Evolutionary conservation across 2,329 filamentous ascomycete genomes (phyloP), one percentile per base, ranked within the genome.

Genomic region (Colletotrichum sp.): DNA sequence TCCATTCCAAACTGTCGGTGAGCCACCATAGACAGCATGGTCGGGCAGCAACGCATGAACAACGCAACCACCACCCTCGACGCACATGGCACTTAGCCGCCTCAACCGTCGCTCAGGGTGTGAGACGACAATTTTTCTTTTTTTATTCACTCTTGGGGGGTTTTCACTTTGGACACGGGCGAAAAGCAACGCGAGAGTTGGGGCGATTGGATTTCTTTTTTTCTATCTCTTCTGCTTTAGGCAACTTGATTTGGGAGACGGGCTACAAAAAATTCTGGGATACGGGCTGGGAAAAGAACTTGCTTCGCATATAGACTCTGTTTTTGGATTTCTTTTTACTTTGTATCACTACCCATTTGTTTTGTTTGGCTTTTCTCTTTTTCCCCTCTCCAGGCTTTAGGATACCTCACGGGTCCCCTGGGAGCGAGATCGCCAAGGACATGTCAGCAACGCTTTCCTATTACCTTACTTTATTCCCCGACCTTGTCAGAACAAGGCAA

Each of bases 291-390:
- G 70, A 73, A 78, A 78, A 78, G 75, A 77, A 77, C 61, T 72
- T 60, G 57, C n/a, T 77, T 77, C 72, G 71, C 72, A 78, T 78
- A 77, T 76, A 78, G 75, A 77, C 75, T 73, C 22, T 57, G 63
- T 68, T 75, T 44, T 39, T 32, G 34, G 48, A 12, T 60, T 76
- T 71, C 19, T 39, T 72, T 70, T 70, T 76, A n/a, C 34, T 59
- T 66, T 57, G 71, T 61, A 61, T 25, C 67, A 68, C 63, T 60
- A 68, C 74, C 57, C 32, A 25, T 60, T 28, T 66, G 64, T 69
- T 55, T 70, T 34, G 59, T 55, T 63, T 72, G 28, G 73, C 44
- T 39, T 34, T 61, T 30, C 61, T 28, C n/a, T 59, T 52, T 52
- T 55, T 44, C 36, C 25, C 44, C 68, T 57, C 57, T 61, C 28